Conservation (phyloP, 192 early-diverging fungal genomes). For the Irineochytrium annulatum region DNA sequence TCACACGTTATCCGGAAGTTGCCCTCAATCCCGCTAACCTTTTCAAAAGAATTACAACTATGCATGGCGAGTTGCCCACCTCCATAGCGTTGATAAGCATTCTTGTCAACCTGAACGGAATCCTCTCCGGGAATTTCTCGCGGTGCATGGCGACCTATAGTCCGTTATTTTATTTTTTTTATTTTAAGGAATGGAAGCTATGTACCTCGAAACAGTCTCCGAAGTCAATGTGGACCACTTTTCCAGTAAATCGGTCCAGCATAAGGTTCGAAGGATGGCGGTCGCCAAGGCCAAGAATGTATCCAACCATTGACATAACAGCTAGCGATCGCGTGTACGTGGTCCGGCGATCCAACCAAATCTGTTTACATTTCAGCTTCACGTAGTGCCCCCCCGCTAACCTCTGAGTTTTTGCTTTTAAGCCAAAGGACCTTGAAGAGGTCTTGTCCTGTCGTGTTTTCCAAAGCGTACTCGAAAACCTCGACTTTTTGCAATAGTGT, state of each 20-base stretch:
- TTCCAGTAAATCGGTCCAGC: conserved; percentile 81
- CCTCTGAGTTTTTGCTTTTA: conserved; percentile 91
- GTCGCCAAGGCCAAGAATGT: conserved; percentile 96
- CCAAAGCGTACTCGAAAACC: conserved; percentile 89
- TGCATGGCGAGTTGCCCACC: conserved; percentile 33
- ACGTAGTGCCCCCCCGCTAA: too few relatives aligned
- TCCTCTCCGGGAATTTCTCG: conserved; percentile 93
- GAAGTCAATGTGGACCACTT: conserved; percentile 97
- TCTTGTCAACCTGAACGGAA: conserved; percentile 97
- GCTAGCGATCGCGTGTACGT: conserved; percentile 94
- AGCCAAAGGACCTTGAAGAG: conserved; percentile 90
- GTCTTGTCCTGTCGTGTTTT: conserved; percentile 88
- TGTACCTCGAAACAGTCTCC: conserved; percentile 93
- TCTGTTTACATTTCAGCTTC: conserved; percentile 27
- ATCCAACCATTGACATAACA: conserved; percentile 98
- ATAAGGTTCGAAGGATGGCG: conserved; percentile 95
- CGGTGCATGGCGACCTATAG: conserved; percentile 85
- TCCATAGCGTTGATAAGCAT: conserved; percentile 99
- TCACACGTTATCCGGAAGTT: conserved; percentile 94
- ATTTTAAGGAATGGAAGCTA: conserved; percentile 7
- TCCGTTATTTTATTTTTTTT: neutral
- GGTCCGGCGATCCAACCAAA: conserved; percentile 90
- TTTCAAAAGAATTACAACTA: neutral
- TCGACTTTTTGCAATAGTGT: conserved; percentile 87
- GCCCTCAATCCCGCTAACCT: conserved; percentile 87